These are phyloP conservation scores for Penicillium silybi DNA, from an alignment of 495 filamentous ascomycete species.

Conservation along the genomic window DNA sequence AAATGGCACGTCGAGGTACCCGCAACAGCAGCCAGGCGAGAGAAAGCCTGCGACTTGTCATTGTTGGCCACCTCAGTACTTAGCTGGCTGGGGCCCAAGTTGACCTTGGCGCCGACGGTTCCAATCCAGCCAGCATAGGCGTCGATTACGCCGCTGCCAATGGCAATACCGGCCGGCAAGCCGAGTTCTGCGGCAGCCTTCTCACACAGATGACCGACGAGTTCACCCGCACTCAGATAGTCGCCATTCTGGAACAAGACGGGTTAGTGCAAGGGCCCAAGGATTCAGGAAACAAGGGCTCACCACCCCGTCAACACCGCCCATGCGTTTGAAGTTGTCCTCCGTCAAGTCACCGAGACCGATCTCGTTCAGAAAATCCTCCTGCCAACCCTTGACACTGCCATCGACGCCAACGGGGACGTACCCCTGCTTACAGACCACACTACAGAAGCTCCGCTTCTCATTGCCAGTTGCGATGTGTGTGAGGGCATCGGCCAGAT, in stretches of 20 bases:
- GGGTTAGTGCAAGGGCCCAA: slow-evolving; percentile 5
- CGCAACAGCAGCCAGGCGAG: slow-evolving; percentile 88
- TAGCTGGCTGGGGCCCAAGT: slow-evolving; percentile 58
- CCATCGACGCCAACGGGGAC: slow-evolving; percentile 94
- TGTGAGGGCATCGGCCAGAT: slow-evolving; percentile 88
- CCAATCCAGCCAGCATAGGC: slow-evolving; percentile 98
- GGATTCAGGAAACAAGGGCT: slow-evolving; percentile 41
- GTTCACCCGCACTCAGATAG: slow-evolving; percentile 85
- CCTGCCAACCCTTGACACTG: slow-evolving; percentile 97
- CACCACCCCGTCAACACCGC: slow-evolving; percentile 91
- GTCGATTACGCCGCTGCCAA: slow-evolving; percentile 95
- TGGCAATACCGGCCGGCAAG: slow-evolving; percentile 79
- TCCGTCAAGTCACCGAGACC: slow-evolving; percentile 76
- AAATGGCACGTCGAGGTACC: slow-evolving; percentile 97
- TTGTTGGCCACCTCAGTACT: slow-evolving; percentile 60
- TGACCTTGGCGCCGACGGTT: slow-evolving; percentile 92
- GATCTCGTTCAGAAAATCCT: slow-evolving; percentile 82
- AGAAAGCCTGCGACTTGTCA: slow-evolving; percentile 87
- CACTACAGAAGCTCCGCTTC: slow-evolving; percentile 85
- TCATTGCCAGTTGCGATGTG: slow-evolving; percentile 95
- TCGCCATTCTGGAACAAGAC: slow-evolving; percentile 66
- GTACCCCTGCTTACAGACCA: slow-evolving; percentile 93
- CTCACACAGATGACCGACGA: slow-evolving; percentile 78
- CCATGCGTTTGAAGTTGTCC: slow-evolving; percentile 86
- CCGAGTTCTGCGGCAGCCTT: slow-evolving; percentile 81